phyloP scores from a whole-genome alignment of 164 flowering plant species.

The Annona cherimola region DNA sequence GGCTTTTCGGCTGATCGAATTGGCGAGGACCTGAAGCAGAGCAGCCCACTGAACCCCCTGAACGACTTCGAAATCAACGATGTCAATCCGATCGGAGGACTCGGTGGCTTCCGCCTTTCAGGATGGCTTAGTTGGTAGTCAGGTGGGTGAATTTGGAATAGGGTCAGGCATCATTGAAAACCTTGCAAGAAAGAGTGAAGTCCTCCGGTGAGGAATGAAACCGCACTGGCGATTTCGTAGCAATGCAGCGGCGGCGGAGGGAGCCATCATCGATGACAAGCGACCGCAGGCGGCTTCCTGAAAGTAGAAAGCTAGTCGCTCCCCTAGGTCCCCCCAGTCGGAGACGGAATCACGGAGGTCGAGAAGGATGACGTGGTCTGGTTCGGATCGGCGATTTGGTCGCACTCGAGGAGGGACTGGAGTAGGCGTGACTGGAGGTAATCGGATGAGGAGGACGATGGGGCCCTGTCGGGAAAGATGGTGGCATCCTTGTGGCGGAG shows the following conservation, averaged over 20 bases:
- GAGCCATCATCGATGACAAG: slow-evolving; percentile 14
- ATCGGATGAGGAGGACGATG: slow-evolving; percentile 20
- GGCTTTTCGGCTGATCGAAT: slow-evolving; percentile 73
- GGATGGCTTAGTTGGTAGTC: slow-evolving; percentile 80
- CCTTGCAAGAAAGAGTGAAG: slow-evolving; percentile 57
- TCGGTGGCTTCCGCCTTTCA: slow-evolving; percentile 82
- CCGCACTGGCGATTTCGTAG: slow-evolving; percentile 5
- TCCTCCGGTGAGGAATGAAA: slow-evolving; percentile 49
- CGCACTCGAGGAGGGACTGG: slow-evolving; percentile 52
- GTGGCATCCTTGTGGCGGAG: neutral
- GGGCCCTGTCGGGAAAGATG: neutral
- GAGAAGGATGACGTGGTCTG: slow-evolving; percentile 41
- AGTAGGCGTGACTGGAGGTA: slow-evolving; percentile 30
- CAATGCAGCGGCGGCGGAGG: neutral
- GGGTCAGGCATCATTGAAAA: slow-evolving; percentile 87
- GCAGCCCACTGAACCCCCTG: slow-evolving; percentile 97
- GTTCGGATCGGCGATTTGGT: slow-evolving; percentile 52
- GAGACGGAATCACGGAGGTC: slow-evolving; percentile 52
- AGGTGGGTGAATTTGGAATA: slow-evolving; percentile 76
- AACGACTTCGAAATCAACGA: slow-evolving; percentile 66
- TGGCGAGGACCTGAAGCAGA: slow-evolving; percentile 74
- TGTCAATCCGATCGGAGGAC: slow-evolving; percentile 57
- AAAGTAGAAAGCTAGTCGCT: slow-evolving; percentile 71
- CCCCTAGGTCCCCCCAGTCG: slow-evolving; percentile 59
- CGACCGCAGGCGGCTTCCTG: slow-evolving; percentile 48